Base-by-base conservation (phyloP, 164 flowering plant species). In the Echeveria elegans region DNA sequence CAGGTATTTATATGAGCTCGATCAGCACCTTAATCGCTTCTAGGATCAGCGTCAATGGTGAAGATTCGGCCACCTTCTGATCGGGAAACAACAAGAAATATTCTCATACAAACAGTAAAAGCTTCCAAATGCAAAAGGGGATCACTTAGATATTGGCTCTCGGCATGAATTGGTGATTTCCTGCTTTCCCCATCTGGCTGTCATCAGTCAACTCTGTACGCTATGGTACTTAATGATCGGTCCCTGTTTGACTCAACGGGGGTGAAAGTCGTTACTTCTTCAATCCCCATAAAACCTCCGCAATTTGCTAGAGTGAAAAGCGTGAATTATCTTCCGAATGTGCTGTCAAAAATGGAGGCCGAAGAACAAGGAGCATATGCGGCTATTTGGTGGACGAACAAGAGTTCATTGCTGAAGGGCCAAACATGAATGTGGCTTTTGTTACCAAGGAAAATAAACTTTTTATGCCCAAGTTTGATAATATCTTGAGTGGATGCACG, bases 381-480 rank as follows among this genome's bases (percentile, higher is more conserved):
- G 8, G 88, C 84, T 59, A 87, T 89, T 72, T 89, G 98, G 98
- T 88, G 63, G 96, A 92, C 47, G 52, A 67, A 41, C 85, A 86
- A 21, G 95, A 93, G 15, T 83, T 75, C 73, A 70, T 92, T 47
- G 98, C 95, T 4, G 98, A 92, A 76, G 98, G 98, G 58, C 96
- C 96, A 40, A 89, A 86, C 78, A 92, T 92, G 98, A 89, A 89
- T 66, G 98, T 86, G 69, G 96, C 88, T 10, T 89, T 92, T 71
- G 84, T 89, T 28, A 84, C 88, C 1, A 74, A 79, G 37, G 84
- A 81, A 40, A 86, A 78, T 41, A 89, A 80, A 66, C 83, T 89
- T 24, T 1, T 89, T 65, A 86, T 87, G 96, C 96, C 96, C 41
- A 34, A 50, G 24, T 92, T 92, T 72, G 91, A 89, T 60, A 88